A percentile compares a stretch with the other conserved stretches of the same genome.
These are phyloP conservation scores for Diaporthe sp. DNA, from an alignment of 2,329 filamentous ascomycete genomes.

Conservation along the genomic window DNA sequence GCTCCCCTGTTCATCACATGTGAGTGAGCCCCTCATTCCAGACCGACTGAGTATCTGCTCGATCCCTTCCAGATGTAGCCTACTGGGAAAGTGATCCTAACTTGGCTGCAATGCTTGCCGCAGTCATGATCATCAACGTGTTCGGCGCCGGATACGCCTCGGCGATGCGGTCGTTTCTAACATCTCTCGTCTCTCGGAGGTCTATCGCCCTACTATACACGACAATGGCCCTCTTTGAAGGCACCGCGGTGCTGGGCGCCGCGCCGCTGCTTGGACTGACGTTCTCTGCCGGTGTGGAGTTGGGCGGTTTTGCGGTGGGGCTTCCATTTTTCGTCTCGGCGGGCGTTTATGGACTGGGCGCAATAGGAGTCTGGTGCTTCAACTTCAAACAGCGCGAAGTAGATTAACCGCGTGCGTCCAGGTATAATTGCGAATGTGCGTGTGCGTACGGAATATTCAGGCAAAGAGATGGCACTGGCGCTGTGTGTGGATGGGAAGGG, in stretches of 20 bases:
- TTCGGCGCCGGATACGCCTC: slow-evolving; percentile 36
- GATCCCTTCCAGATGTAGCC: neutral
- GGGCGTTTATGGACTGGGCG: slow-evolving; percentile 32
- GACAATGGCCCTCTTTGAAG: slow-evolving; percentile 41
- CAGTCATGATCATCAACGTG: slow-evolving; percentile 38
- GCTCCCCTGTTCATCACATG: slow-evolving; percentile 33
- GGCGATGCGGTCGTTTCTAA: slow-evolving; percentile 38
- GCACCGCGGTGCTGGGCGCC: slow-evolving; percentile 23
- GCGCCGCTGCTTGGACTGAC: slow-evolving; percentile 35
- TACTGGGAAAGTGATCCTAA: neutral
- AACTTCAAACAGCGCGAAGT: neutral
- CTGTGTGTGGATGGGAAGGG: no score
- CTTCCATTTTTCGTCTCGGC: slow-evolving; percentile 40
- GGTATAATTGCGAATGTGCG: neutral
- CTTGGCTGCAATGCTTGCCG: neutral
- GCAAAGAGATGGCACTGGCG: neutral
- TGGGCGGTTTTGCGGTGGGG: slow-evolving; percentile 27
- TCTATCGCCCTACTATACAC: slow-evolving; percentile 36
- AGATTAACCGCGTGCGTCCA: neutral
- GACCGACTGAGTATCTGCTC: neutral
- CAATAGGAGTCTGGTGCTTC: slow-evolving; percentile 30
- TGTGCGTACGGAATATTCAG: neutral
- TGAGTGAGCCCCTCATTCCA: neutral
- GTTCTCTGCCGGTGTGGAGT: slow-evolving; percentile 35
- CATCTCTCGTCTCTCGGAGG: slow-evolving; percentile 31